Percentiles rank a stretch among this genome's conserved stretches.
phyloP scores from a whole-genome alignment of 441 rosid species.

The Aquilaria agallochum region DNA sequence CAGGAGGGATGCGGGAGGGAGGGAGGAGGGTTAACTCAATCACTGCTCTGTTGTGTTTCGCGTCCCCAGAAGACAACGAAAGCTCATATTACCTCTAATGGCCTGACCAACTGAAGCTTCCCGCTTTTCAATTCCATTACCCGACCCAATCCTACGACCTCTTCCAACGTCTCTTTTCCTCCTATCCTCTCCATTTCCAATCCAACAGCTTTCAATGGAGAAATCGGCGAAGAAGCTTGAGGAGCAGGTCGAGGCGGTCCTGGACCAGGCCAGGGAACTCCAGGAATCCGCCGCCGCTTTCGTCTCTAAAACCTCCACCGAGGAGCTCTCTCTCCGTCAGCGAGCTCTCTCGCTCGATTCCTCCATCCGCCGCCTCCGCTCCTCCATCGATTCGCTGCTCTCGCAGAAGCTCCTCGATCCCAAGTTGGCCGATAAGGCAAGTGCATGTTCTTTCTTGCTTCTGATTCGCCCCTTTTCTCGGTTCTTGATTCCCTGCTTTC shows the following conservation, averaged over 20 bases:
- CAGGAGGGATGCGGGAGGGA: not conserved
- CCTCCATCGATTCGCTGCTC: conserved; percentile 39
- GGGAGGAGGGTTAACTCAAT: not conserved
- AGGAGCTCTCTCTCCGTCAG: conserved; percentile 70
- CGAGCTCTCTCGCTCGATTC: conserved; percentile 76
- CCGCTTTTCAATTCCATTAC: not conserved
- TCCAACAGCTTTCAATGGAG: conserved; percentile 12
- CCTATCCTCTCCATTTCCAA: not conserved
- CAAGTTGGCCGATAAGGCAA: conserved; percentile 60
- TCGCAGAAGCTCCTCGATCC: conserved; percentile 48
- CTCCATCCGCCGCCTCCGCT: conserved; percentile 61
- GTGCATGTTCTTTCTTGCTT: not conserved
- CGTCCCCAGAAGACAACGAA: conserved; percentile 6
- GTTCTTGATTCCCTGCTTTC: not conserved
- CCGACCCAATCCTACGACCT: not conserved
- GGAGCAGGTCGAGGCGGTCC: conserved; percentile 61
- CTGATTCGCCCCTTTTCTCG: not conserved
- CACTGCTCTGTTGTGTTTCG: not conserved
- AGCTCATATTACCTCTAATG: not conserved
- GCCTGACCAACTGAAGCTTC: too few species aligned
- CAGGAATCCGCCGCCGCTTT: conserved; percentile 71
- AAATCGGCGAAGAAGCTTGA: conserved; percentile 39
- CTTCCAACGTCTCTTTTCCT: not conserved
- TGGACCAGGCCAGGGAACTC: conserved; percentile 75
- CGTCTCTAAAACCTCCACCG: conserved; percentile 46